Conservation (phyloP, 352 stramenopile species). For the Phytophthora sp. region DNA sequence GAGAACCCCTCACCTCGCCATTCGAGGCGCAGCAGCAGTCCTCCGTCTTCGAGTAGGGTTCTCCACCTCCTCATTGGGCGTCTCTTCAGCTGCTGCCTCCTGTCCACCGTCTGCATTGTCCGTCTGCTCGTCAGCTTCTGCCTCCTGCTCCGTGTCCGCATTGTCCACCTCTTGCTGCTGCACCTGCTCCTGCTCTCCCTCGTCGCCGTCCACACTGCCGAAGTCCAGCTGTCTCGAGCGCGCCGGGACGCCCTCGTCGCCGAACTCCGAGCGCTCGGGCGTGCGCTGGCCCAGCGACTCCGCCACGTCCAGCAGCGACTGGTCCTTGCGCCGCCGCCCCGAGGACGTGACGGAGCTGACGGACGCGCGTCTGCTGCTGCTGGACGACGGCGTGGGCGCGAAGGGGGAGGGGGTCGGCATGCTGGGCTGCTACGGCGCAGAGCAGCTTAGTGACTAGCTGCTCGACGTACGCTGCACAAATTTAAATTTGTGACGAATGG, state of each 20-base stretch:
- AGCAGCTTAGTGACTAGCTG: too few relatives aligned
- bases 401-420: slow-evolving; percentile 1
- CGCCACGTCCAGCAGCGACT: slow-evolving; percentile 26
- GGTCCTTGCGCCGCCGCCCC: slow-evolving; percentile 16
- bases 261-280: not conserved
- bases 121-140: not conserved
- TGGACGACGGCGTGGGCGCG: slow-evolving; percentile 1
- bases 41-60: not conserved
- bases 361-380: slow-evolving; percentile 10
- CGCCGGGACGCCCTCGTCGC: slow-evolving; percentile 8
- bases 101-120: not conserved
- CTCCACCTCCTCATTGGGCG: not conserved
- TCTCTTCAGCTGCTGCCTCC: not conserved
- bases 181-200: slow-evolving; percentile 9
- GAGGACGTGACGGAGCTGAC: slow-evolving; percentile 30
- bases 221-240: slow-evolving; percentile 48
- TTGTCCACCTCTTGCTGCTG: not conserved
- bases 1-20: too few relatives aligned
- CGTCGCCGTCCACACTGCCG: slow-evolving; percentile 13
- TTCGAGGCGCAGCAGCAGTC: too few relatives aligned
- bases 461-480: too few relatives aligned
- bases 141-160: not conserved
- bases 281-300: slow-evolving; percentile 25
- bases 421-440: too few relatives aligned
- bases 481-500: not conserved